Conservation (phyloP, 208 protist genomes). For the Trichomonas gallinae region DNA sequence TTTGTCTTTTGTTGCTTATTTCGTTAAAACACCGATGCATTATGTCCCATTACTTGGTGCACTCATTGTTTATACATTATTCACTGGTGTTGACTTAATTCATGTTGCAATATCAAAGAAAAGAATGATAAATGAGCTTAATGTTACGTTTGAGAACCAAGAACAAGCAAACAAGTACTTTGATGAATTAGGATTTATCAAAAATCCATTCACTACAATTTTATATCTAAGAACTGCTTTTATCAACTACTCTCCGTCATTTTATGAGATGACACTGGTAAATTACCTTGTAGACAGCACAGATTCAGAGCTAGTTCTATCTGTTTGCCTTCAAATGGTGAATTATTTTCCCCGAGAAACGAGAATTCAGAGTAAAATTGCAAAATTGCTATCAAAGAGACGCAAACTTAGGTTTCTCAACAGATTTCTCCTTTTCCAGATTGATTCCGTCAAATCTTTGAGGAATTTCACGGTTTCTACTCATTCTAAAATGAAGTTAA, state of each 20-base stretch:
- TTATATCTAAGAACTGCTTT: background rate
- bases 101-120: too few relatives aligned
- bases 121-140: too few relatives aligned
- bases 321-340: background rate
- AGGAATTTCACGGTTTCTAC: background rate
- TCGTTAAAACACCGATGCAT: too few relatives aligned
- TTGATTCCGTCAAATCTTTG: background rate
- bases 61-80: too few relatives aligned
- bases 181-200: background rate
- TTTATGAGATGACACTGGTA: background rate
- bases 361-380: background rate
- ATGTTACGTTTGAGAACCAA: too few relatives aligned
- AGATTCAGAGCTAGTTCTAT: background rate
- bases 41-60: too few relatives aligned
- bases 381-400: background rate
- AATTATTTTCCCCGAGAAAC: background rate
- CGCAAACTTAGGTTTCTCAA: background rate
- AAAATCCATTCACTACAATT: background rate
- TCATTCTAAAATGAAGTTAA: background rate
- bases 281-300: background rate
- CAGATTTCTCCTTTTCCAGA: background rate
- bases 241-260: background rate
- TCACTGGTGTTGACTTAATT: too few relatives aligned
- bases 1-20: too few relatives aligned
- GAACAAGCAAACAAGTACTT: too few relatives aligned